Evolutionary conservation across 768 basidiomycete species (phyloP).

Genomic region (Stropharia rugosoannulata): DNA sequence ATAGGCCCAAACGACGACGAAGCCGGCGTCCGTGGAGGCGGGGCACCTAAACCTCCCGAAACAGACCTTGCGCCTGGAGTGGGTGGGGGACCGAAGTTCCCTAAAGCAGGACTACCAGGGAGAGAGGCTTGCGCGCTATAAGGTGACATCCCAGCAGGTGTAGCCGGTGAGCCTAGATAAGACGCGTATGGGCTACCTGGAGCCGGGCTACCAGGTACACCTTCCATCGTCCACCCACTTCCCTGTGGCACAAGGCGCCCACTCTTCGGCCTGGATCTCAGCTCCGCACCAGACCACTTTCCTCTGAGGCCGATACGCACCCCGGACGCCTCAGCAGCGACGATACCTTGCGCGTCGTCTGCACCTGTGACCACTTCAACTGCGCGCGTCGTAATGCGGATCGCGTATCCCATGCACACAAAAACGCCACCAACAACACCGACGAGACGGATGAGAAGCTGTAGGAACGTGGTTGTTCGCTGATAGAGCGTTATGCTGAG

Average conservation of each 20-base stretch:
- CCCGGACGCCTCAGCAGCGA: constrained; percentile 65
- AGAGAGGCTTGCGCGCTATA: constrained; percentile 23
- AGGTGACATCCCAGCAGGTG: constrained; percentile 27
- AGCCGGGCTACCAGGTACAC: constrained; percentile 13
- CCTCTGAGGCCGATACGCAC: constrained; percentile 52
- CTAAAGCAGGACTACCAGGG: constrained; percentile 21
- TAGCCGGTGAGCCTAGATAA: constrained; percentile 32
- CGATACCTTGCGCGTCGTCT: constrained; percentile 46
- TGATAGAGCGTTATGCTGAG: constrained; percentile 84
- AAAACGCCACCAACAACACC: constrained; percentile 95
- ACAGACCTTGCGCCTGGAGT: neutral
- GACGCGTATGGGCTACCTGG: constrained; percentile 32
- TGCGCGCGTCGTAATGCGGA: constrained; percentile 62
- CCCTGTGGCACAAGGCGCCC: constrained; percentile 57
- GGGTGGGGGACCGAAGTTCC: constrained; percentile 2
- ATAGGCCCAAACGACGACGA: neutral
- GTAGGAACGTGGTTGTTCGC: constrained; percentile 78
- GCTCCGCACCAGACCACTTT: constrained; percentile 68
- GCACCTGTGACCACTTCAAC: constrained; percentile 64
- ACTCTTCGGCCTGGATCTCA: constrained; percentile 52
- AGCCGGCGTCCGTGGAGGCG: constrained; percentile 1
- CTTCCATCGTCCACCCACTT: constrained; percentile 59
- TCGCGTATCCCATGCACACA: constrained; percentile 79
- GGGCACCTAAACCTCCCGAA: neutral
- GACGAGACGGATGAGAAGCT: constrained; percentile 80